Base-by-base conservation (phyloP, 2,329 filamentous ascomycete genomes). In the Dothistroma septosporum region DNA sequence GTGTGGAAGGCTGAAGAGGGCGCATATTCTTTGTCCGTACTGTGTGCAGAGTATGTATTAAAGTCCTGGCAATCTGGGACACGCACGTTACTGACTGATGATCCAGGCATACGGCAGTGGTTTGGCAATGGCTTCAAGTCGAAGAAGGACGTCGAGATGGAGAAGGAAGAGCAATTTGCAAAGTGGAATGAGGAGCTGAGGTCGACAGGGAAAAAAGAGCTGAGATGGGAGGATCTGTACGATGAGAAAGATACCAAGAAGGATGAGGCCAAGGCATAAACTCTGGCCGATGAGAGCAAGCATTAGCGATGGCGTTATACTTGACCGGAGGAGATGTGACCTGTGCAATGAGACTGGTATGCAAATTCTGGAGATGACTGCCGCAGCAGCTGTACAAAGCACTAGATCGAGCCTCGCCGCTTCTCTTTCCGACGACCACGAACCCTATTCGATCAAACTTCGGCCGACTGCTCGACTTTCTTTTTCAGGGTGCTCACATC, bases 1-100 rank as follows among this genome's bases (percentile, higher is more conserved):
- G 14, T 99, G 94, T 71, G 95, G 94, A 53, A 85, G 89, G 73
- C 79, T 86, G 28, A 99, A 99, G 82, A 87, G 91, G 73, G 88
- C 91, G 72, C 94, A 99, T 79, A 80, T 92, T 37, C 76, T 99
- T 66, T 99, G 94, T 76, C 87, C 91, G 21, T 87, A 90, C 72
- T 99, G 94, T 76, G 87, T 96, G 63, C 81, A 85, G 75, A 89
- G 92, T 96, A 83, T 71, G 87, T 78, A 3, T n/a, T n/a, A n/a
- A n/a, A n/a, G n/a, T n/a, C n/a, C n/a, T n/a, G n/a, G n/a, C n/a
- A n/a, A n/a, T n/a, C n/a, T n/a, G n/a, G n/a, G n/a, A n/a, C n/a
- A n/a, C n/a, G n/a, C 35, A 24, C 14, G 21, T 12, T 47, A 35
- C 56, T 63, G 41, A 65, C 49, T 11, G 32, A 28, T 14, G n/a